Conservation (phyloP, 2,329 filamentous ascomycete genomes). For the Aspergillus vadensis region DNA sequence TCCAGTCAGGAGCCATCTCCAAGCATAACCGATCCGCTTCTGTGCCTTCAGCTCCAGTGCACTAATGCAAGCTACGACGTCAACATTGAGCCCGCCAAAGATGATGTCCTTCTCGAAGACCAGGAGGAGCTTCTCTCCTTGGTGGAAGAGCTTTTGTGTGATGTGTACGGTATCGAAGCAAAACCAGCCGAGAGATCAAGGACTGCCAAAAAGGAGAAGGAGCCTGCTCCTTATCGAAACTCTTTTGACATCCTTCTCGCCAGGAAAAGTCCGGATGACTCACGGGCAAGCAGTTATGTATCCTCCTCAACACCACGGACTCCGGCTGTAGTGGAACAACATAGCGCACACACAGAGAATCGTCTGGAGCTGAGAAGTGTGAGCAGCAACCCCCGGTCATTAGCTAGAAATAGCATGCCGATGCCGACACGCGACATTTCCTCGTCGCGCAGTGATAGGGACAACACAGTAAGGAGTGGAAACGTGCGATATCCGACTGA, state of each 20-base stretch:
- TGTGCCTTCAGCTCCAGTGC: slow-evolving; percentile 58
- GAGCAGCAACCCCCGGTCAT: slow-evolving; percentile 39
- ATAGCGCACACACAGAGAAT: neutral
- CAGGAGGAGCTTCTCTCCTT: slow-evolving; percentile 45
- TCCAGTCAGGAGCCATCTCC: slow-evolving; percentile 21
- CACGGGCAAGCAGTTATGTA: neutral
- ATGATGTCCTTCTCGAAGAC: slow-evolving; percentile 62
- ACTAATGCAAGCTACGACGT: slow-evolving; percentile 59
- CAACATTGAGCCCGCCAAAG: slow-evolving; percentile 65
- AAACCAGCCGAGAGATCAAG: neutral
- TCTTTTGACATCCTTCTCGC: slow-evolving; percentile 27
- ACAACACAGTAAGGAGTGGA: neutral
- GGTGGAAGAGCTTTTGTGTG: slow-evolving; percentile 42
- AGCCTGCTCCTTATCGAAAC: neutral
- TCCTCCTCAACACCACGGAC: neutral
- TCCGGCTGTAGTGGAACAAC: neutral
- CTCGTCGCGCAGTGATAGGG: neutral
- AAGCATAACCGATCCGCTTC: slow-evolving; percentile 54
- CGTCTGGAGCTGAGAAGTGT: neutral
- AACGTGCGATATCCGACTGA: neutral
- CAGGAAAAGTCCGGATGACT: slow-evolving; percentile 16
- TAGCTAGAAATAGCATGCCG: slow-evolving; percentile 36
- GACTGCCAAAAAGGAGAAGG: slow-evolving; percentile 7
- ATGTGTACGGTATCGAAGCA: slow-evolving; percentile 16
- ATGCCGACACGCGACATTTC: neutral